Conservation (phyloP, 2,329 filamentous ascomycete species). For the Paracorniculantispora psalliotae region DNA sequence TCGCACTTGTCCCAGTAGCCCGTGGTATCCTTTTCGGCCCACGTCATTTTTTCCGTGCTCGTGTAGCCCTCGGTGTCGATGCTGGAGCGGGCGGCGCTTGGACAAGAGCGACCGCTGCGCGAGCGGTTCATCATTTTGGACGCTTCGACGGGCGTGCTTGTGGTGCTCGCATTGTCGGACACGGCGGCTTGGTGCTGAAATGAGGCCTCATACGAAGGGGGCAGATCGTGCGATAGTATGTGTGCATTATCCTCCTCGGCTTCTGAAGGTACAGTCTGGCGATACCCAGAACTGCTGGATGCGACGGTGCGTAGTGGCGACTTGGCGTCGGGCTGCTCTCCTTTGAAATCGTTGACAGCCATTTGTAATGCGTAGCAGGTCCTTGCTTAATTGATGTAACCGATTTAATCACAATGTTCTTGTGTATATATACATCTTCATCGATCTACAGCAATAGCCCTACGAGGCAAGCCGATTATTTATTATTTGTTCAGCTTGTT, state of each 20-base stretch:
- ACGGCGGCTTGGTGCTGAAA: not conserved
- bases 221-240: not conserved
- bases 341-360: conserved; percentile 1
- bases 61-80: conserved; percentile 5
- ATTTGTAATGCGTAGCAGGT: too few species aligned
- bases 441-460: not conserved
- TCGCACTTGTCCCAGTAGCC: conserved; percentile 14
- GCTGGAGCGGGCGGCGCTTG: too few species aligned
- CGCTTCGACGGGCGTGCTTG: not conserved
- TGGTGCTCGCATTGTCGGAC: not conserved
- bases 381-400: too few species aligned
- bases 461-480: not conserved
- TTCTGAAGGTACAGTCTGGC: not conserved
- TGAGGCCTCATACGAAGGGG: not conserved
- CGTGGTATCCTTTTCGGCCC: conserved; percentile 12
- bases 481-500: not conserved
- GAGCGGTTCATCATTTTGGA: not conserved
- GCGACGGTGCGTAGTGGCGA: not conserved
- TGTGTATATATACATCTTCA: too few species aligned
- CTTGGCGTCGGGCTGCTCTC: not conserved
- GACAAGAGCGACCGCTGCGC: not conserved
- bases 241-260: not conserved
- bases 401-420: too few species aligned
- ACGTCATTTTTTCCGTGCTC: conserved; percentile 10
- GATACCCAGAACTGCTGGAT: not conserved